These are phyloP conservation scores for Leccinellum luteum DNA, from an alignment of 768 basidiomycete genomes.

Conservation along the genomic window DNA sequence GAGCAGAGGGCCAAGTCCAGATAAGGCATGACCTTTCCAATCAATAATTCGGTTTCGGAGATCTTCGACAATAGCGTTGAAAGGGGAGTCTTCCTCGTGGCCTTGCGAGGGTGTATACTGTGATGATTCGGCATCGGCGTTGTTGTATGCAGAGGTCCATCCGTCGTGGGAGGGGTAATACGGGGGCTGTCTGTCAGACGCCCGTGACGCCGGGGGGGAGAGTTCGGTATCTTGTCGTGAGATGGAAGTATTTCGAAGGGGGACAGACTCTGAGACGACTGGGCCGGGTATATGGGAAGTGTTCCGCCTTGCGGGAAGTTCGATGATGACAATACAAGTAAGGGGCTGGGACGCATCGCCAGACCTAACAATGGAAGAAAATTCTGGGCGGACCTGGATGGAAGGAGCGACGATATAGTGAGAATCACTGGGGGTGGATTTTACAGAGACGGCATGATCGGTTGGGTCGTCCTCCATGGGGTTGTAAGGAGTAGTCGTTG, in stretches of 20 bases:
- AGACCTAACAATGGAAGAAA: slow-evolving; percentile 73
- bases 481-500: slow-evolving; percentile 43
- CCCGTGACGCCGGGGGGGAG: slow-evolving; percentile 9
- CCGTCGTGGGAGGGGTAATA: slow-evolving; percentile 19
- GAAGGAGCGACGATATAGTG: slow-evolving; percentile 86
- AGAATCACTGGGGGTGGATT: slow-evolving; percentile 45
- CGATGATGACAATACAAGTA: slow-evolving; percentile 92
- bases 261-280: slow-evolving; percentile 47
- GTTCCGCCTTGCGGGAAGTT: slow-evolving; percentile 77
- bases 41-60: slow-evolving; percentile 87
- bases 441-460: slow-evolving; percentile 53
- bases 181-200: slow-evolving; percentile 16
- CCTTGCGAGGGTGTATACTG: slow-evolving; percentile 24
- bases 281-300: slow-evolving; percentile 52
- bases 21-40: slow-evolving; percentile 94
- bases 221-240: slow-evolving; percentile 24
- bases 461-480: slow-evolving; percentile 86
- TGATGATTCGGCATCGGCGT: slow-evolving; percentile 32
- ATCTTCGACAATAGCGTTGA: slow-evolving; percentile 83
- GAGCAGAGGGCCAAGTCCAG: slow-evolving; percentile 82
- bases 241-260: slow-evolving; percentile 26
- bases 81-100: slow-evolving; percentile 68
- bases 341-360: slow-evolving; percentile 73
- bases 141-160: slow-evolving; percentile 28
- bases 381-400: slow-evolving; percentile 93